Conservation (phyloP, 352 stramenopile species). For the Albugo candida region DNA sequence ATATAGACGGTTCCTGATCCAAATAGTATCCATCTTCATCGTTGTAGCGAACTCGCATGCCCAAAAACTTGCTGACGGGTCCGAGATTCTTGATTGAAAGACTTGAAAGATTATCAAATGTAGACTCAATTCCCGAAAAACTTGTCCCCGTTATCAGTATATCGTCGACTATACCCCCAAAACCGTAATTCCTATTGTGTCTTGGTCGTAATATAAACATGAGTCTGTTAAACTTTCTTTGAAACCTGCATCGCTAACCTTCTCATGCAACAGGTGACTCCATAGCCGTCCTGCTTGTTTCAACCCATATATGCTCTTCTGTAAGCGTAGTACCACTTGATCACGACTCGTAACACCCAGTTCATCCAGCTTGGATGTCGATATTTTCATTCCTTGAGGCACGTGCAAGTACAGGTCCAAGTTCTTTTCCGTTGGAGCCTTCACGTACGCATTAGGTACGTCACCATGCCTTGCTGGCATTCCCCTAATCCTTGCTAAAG, state of each 20-base stretch:
- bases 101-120: slow-evolving; percentile 2
- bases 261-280: slow-evolving; percentile 7
- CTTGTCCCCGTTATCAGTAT: slow-evolving; percentile 9
- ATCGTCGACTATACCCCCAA: slow-evolving; percentile 16
- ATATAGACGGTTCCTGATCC: slow-evolving; percentile 10
- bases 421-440: slow-evolving; percentile 7
- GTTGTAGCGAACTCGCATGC: slow-evolving; percentile 10
- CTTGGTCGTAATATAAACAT: slow-evolving; percentile 12
- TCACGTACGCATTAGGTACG: slow-evolving; percentile 17
- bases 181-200: not conserved
- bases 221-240: slow-evolving; percentile 10
- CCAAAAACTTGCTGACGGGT: slow-evolving; percentile 10
- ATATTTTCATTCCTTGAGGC: slow-evolving; percentile 7
- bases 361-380: slow-evolving; percentile 1
- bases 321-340: slow-evolving; percentile 7
- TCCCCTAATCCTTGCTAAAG: slow-evolving; percentile 4
- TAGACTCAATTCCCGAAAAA: slow-evolving; percentile 1
- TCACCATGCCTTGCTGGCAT: slow-evolving; percentile 13
- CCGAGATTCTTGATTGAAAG: slow-evolving; percentile 16
- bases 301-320: slow-evolving; percentile 13
- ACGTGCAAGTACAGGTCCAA: slow-evolving; percentile 11
- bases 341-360: slow-evolving; percentile 2
- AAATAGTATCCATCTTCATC: slow-evolving; percentile 1
- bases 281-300: slow-evolving; percentile 16
- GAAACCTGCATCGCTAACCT: slow-evolving; percentile 7